phyloP scores from a whole-genome alignment of 1,284 basidiomycete genomes.

The Rhizopogon parksii region DNA sequence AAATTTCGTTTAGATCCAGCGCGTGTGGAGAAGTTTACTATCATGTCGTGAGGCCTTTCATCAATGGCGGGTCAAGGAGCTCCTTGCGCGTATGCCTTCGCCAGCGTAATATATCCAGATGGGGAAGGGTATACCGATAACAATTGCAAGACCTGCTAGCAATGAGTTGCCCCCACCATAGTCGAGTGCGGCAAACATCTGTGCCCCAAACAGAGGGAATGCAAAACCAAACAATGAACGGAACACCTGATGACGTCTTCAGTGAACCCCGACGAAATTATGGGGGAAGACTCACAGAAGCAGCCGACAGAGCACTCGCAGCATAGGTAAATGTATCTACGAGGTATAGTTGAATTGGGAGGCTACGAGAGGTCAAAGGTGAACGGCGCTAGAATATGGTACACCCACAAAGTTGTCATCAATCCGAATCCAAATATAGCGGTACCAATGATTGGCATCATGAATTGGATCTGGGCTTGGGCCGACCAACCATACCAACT shows the following conservation, averaged over 20 bases:
- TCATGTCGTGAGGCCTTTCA: too few species aligned
- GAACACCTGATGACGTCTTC: conserved; percentile 40
- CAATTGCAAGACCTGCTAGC: conserved; percentile 36
- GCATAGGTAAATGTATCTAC: conserved; percentile 33
- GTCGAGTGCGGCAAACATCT: conserved; percentile 60
- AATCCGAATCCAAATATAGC: conserved; percentile 42
- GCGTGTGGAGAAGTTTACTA: too few species aligned
- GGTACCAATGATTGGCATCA: conserved; percentile 34
- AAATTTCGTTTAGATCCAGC: too few species aligned
- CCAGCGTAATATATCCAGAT: conserved; percentile 10
- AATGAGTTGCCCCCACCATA: conserved; percentile 62
- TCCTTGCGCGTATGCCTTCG: conserved; percentile 25
- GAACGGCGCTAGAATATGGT: too few species aligned
- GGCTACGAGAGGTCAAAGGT: too few species aligned
- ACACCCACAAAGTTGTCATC: conserved; percentile 18
- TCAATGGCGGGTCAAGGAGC: conserved; percentile 13
- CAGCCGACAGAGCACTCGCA: conserved; percentile 61
- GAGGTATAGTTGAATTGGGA: conserved; percentile 45
- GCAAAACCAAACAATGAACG: conserved; percentile 66
- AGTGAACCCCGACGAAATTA: background rate
- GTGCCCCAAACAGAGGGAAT: conserved; percentile 64
- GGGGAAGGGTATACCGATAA: conserved; percentile 48
- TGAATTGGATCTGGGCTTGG: conserved; percentile 29
- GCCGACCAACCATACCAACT: conserved; percentile 38
- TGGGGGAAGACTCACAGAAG: conserved; percentile 39